A percentile compares a stretch with the other conserved stretches of the same genome.
phyloP scores from a whole-genome alignment of 2,329 filamentous ascomycete species.

The Aspergillus tanneri region DNA sequence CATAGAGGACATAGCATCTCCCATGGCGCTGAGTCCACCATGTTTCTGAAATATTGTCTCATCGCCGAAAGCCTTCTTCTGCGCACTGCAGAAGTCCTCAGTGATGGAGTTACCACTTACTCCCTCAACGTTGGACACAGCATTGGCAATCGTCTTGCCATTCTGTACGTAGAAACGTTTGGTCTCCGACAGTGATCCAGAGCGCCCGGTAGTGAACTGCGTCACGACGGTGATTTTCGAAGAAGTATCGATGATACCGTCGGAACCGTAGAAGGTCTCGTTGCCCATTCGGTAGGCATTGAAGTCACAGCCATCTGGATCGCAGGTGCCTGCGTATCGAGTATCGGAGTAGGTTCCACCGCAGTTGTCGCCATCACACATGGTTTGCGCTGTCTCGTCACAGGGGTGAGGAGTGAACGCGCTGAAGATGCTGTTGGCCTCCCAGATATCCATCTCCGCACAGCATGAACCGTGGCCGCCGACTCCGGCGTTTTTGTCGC shows the following conservation, averaged over 20 bases:
- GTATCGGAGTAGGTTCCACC: conserved; percentile 53
- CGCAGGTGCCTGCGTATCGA: conserved; percentile 62
- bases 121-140: conserved; percentile 45
- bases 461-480: conserved; percentile 61
- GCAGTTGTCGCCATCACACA: conserved; percentile 53
- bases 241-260: conserved; percentile 58
- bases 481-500: conserved; percentile 55
- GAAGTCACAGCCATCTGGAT: conserved; percentile 71
- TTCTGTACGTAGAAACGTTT: conserved; percentile 65
- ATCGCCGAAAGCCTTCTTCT: conserved; percentile 58
- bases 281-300: conserved; percentile 67
- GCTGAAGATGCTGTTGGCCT: conserved; percentile 64
- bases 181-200: conserved; percentile 57
- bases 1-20: conserved; percentile 55
- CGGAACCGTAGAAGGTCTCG: conserved; percentile 61
- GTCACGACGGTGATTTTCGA: conserved; percentile 64
- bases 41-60: conserved; percentile 52
- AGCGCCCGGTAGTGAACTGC: conserved; percentile 60
- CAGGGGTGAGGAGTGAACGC: conserved; percentile 67
- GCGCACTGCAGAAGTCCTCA: conserved; percentile 55
- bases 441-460: conserved; percentile 68
- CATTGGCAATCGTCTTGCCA: conserved; percentile 59
- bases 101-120: conserved; percentile 56
- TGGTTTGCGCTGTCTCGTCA: conserved; percentile 47
- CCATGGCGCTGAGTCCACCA: conserved; percentile 57